Percentiles rank a stretch among this genome's conserved stretches.
Evolutionary conservation across 352 stramenopile species (phyloP).

Genomic region (Elongisporangium undulatum): DNA sequence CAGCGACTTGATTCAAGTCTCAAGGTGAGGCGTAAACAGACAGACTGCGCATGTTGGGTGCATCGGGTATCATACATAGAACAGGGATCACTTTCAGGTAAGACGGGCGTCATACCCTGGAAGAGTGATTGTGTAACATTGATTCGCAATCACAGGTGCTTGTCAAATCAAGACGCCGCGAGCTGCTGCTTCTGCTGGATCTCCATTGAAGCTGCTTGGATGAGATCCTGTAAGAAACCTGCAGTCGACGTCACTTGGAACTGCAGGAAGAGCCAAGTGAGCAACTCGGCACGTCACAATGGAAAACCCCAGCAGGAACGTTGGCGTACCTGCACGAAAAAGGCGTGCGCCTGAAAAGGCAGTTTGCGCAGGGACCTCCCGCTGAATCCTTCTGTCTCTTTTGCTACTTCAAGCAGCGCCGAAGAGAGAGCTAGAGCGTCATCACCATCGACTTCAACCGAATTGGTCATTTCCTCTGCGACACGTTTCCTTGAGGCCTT

Average conservation of each 20-base stretch:
- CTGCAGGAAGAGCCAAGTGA: slow-evolving; percentile 6
- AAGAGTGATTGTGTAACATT: too few relatives aligned
- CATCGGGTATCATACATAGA: too few relatives aligned
- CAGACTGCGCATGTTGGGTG: too few relatives aligned
- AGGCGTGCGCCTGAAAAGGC: slow-evolving; percentile 76
- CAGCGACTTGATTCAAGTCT: too few relatives aligned
- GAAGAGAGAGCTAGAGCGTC: slow-evolving; percentile 23
- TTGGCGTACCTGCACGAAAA: slow-evolving; percentile 51
- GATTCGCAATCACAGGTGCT: too few relatives aligned
- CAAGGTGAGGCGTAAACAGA: too few relatives aligned
- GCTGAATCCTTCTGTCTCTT: slow-evolving; percentile 60
- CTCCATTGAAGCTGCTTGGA: slow-evolving; percentile 23
- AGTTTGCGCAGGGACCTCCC: slow-evolving; percentile 79
- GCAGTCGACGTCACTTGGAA: slow-evolving; percentile 9
- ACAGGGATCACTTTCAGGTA: too few relatives aligned
- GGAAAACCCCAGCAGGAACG: neutral
- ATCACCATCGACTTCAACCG: slow-evolving; percentile 1
- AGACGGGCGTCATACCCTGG: too few relatives aligned
- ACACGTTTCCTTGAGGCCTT: slow-evolving; percentile 28
- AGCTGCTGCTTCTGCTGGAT: slow-evolving; percentile 24
- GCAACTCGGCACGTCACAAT: neutral
- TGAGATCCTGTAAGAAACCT: slow-evolving; percentile 22
- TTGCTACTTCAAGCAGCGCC: slow-evolving; percentile 30
- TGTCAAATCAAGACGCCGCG: neutral
- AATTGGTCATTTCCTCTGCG: slow-evolving; percentile 32